These are phyloP conservation scores for Aureobasidium sp. DNA, from an alignment of 2,329 filamentous ascomycete species.

Conservation along the genomic window DNA sequence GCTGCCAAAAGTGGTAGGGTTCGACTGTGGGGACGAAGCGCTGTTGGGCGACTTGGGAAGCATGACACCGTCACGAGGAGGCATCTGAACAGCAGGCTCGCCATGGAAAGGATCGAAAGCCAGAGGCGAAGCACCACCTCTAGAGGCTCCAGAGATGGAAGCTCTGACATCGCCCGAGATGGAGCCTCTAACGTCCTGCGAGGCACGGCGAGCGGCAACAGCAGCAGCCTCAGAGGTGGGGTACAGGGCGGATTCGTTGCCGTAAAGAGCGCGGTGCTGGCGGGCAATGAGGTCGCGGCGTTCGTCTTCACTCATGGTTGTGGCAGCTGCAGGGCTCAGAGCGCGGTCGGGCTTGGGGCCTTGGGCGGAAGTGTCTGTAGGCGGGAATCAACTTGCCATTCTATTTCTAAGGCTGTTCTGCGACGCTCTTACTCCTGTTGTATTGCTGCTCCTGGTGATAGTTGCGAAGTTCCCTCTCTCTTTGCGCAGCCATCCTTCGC, in stretches of 20 bases:
- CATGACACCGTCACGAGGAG: constrained; percentile 33
- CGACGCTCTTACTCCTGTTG: constrained; percentile 83
- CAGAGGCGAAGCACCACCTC: constrained; percentile 72
- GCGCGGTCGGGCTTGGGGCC: constrained; percentile 75
- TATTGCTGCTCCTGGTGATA: constrained; percentile 99
- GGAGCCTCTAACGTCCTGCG: constrained; percentile 56
- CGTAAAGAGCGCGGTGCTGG: constrained; percentile 90
- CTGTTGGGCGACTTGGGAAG: constrained; percentile 61
- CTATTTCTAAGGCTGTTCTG: constrained; percentile 27
- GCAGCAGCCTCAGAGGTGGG: constrained; percentile 61
- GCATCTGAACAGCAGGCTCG: constrained; percentile 49
- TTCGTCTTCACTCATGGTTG: constrained; percentile 85
- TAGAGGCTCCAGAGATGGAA: constrained; percentile 32
- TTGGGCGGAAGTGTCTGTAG: constrained; percentile 53
- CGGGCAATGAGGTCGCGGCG: constrained; percentile 92
- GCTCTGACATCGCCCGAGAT: constrained; percentile 35
- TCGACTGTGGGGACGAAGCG: constrained; percentile 74
- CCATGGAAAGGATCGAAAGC: constrained; percentile 64
- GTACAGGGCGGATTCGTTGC: constrained; percentile 62
- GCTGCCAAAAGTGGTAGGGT: constrained; percentile 43
- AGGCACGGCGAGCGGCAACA: constrained; percentile 55
- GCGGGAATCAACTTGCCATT: constrained; percentile 28
- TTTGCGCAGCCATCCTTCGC: constrained; percentile 97
- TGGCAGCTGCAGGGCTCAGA: constrained; percentile 65
- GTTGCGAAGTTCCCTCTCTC: constrained; percentile 97